Base-by-base conservation (phyloP, 306 rosid genomes). In the Acacia melanoxylon region DNA sequence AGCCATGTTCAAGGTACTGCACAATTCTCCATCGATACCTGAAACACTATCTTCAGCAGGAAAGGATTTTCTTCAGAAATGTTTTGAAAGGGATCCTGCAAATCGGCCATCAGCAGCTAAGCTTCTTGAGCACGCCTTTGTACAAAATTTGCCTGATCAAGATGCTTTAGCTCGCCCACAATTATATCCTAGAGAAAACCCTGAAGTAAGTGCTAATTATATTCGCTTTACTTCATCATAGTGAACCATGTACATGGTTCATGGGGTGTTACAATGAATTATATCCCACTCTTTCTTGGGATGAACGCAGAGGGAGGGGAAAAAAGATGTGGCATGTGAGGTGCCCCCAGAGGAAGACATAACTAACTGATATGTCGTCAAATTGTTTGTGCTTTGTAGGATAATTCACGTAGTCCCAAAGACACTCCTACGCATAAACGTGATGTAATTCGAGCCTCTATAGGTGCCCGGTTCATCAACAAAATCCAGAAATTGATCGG, bases 1-100 rank as follows among this genome's bases (percentile, higher is more conserved):
- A 88, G 99, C 96, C 83, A 96, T 93, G 98, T 96, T 96, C 94
- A 96, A 93, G 89, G 94, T 89, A 45, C 84, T 96, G 89, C 89
- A 93, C 83, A 89, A 59, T 76, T 80, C 90, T 70, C 99, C 99
- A 19, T 66, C 90, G 44, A 89, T 93, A 82, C 99, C 99, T 6
- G 92, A 91, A 72, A 86, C 74, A 27, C 80, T 96, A 81, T 96
- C 98, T 49, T 58, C 91, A 33, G 94, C 90, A 27, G 98, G 97
- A 80, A 92, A 87, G 76, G 97, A 91, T 72, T 96, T 96, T 85
- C 96, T 96, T 72, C 85, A 78, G 75, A 85, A 74, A 81, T 96
- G 99, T 88, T 96, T 96, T 69, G 87, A n/a, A 76, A 90, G 99
- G 90, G 76, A 96, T 80, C 99, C 99, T 9, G 97, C 92, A 14